These are phyloP conservation scores for Agarophyton chilense DNA, from an alignment of 23 red algal genomes.

Conservation along the genomic window DNA sequence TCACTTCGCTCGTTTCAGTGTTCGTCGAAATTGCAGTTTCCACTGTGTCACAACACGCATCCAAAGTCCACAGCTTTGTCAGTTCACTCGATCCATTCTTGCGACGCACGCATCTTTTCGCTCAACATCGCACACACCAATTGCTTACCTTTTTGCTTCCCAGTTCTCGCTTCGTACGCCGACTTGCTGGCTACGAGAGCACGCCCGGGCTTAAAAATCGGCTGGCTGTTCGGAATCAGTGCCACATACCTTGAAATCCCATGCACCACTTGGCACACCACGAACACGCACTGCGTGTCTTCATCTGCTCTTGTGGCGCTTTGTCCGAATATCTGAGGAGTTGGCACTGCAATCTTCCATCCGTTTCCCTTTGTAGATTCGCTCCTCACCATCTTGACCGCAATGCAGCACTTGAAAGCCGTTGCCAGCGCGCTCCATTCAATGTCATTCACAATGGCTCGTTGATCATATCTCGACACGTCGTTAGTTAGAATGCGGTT, in stretches of 20 bases:
- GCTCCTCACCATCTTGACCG: slow-evolving; percentile 25
- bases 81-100: background rate
- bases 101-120: background rate
- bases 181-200: background rate
- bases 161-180: slow-evolving; percentile 2
- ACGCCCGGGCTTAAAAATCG: slow-evolving; percentile 35
- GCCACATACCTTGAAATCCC: slow-evolving; percentile 40
- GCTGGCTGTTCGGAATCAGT: slow-evolving; percentile 28
- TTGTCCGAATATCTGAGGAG: slow-evolving; percentile 33
- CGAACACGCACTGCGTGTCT: slow-evolving; percentile 36
- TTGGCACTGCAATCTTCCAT: slow-evolving; percentile 59
- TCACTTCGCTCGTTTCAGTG: background rate
- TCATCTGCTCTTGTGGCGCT: background rate
- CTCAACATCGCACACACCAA: background rate
- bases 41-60: background rate
- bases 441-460: slow-evolving; percentile 34
- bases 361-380: background rate
- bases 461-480: slow-evolving; percentile 10
- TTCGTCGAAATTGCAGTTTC: background rate
- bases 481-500: slow-evolving; percentile 26
- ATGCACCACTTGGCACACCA: slow-evolving; percentile 32
- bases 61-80: background rate
- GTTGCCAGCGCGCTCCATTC: slow-evolving; percentile 70
- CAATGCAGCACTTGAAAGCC: slow-evolving; percentile 53
- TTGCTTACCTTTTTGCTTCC: background rate